Evolutionary conservation across 106 monocot species (phyloP).

Genomic region (Dendrobium huoshanense): DNA sequence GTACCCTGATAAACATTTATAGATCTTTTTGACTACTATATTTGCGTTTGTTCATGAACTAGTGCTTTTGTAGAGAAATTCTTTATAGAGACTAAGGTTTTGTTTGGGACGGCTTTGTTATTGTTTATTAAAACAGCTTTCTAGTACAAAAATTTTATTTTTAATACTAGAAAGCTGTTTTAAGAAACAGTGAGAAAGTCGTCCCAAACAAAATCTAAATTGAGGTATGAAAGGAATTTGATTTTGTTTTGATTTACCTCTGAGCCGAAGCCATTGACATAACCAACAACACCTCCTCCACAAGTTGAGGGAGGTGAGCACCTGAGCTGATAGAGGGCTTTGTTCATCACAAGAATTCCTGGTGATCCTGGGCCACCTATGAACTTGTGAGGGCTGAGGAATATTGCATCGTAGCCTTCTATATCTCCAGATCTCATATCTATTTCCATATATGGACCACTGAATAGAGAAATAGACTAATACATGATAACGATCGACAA

Average conservation of each 20-base stretch:
- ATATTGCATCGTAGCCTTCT: constrained; percentile 49
- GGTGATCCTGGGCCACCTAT: constrained; percentile 44
- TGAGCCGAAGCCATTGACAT: background rate
- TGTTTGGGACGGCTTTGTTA: no score
- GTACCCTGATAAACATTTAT: constrained; percentile 27
- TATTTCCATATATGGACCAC: constrained; percentile 45
- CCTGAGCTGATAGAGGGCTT: constrained; percentile 25
- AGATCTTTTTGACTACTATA: background rate
- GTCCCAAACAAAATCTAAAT: no score
- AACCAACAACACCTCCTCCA: constrained; percentile 42
- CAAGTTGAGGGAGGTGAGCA: constrained; percentile 41
- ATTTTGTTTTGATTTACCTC: background rate
- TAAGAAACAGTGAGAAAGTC: no score
- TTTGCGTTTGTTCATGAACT: background rate
- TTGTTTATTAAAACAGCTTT: no score
- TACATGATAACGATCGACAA: no score
- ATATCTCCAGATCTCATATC: constrained; percentile 32
- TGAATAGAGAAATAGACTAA: constrained; percentile 5
- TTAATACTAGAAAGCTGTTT: no score
- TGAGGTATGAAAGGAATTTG: background rate
- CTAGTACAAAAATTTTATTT: no score
- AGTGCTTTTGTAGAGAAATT: background rate
- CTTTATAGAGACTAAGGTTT: no score
- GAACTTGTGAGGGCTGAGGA: constrained; percentile 57
- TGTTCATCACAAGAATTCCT: constrained; percentile 46